Conservation (phyloP, 2,329 filamentous ascomycete species). For the Stachybotrys chlorohalonatus region DNA sequence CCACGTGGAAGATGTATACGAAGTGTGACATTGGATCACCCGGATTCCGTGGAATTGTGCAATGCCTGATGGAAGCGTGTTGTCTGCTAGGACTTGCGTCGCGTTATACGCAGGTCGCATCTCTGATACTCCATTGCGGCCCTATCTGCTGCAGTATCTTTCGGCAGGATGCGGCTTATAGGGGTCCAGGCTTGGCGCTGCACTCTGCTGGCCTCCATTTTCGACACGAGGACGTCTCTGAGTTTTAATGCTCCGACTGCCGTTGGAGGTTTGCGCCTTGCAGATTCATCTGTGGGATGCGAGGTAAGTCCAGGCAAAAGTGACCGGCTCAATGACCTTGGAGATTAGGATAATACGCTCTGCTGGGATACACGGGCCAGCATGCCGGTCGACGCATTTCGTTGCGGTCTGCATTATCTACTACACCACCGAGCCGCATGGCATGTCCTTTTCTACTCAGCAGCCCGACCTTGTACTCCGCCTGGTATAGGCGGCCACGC, state of each 20-base stretch:
- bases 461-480: background rate
- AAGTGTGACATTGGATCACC: background rate
- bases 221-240: no score
- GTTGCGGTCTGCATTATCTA: background rate
- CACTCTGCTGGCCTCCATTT: no score
- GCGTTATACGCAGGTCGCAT: no score
- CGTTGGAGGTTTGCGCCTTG: no score
- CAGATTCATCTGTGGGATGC: no score
- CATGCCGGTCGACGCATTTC: background rate
- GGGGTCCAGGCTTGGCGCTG: background rate
- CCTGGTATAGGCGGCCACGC: background rate
- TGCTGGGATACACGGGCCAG: background rate
- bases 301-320: no score
- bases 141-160: no score
- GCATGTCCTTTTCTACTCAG: background rate
- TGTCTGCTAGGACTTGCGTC: no score
- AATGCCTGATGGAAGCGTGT: no score
- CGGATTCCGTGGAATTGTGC: no score
- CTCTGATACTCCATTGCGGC: no score
- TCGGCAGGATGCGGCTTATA: background rate
- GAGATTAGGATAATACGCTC: background rate
- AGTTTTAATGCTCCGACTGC: background rate
- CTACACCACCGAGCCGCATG: background rate
- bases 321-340: background rate
- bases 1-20: background rate